Evolutionary conservation across 2,329 filamentous ascomycete species (phyloP).

Genomic region (Xylariaceae sp.): DNA sequence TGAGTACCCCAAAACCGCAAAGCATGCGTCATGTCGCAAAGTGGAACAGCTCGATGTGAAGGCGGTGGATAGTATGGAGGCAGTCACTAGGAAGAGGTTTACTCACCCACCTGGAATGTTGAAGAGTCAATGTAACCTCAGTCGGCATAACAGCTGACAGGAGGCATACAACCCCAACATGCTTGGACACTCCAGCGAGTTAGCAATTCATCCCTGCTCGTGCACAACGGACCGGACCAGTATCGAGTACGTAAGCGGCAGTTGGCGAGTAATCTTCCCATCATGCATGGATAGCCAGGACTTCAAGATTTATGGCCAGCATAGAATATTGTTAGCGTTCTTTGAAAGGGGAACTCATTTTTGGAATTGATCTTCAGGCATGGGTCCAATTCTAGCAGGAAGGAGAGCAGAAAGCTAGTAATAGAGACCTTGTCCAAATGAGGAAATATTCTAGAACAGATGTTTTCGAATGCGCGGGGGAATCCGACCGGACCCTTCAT

Average conservation of each 20-base stretch:
- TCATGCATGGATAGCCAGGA: neutral
- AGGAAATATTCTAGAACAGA: neutral
- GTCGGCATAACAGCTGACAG: too few species aligned
- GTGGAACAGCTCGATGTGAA: too few species aligned
- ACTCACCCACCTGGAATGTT: too few species aligned
- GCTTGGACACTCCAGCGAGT: too few species aligned
- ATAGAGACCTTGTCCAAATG: neutral
- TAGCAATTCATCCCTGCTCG: too few species aligned
- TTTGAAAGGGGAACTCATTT: neutral
- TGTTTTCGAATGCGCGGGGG: neutral
- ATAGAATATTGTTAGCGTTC: neutral
- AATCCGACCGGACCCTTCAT: neutral
- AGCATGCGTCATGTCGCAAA: too few species aligned
- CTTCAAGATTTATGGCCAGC: neutral
- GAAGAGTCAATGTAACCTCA: too few species aligned
- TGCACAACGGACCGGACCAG: neutral
- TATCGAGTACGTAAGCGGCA: neutral
- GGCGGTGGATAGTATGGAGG: too few species aligned
- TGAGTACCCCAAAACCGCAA: too few species aligned
- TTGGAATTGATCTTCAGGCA: neutral
- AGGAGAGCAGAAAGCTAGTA: neutral
- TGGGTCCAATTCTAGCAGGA: neutral
- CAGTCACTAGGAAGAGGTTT: too few species aligned
- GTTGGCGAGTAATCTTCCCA: neutral
- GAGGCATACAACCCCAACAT: too few species aligned